Evolutionary conservation across 805 yeast genomes (phyloP).

Genomic region (Barnettozyma sp.): DNA sequence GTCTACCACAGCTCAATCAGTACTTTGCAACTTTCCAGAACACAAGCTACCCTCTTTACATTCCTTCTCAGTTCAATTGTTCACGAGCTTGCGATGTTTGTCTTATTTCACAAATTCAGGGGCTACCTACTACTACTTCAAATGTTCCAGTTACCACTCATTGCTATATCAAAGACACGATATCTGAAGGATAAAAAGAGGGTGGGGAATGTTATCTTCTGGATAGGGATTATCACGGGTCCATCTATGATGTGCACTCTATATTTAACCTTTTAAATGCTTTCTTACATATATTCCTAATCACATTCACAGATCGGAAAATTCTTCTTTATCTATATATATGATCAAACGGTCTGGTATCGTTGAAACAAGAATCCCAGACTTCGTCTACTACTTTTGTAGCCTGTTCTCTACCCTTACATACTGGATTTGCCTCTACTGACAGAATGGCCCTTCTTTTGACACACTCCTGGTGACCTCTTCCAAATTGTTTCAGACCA

Average conservation of each 20-base stretch:
- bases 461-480: slow-evolving; percentile 89
- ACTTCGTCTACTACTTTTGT: slow-evolving; percentile 75
- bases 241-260: slow-evolving; percentile 84
- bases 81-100: slow-evolving; percentile 91
- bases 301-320: no score
- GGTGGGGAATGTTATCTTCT: slow-evolving; percentile 76
- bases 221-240: slow-evolving; percentile 88
- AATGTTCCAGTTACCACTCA: slow-evolving; percentile 82
- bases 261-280: slow-evolving; percentile 71
- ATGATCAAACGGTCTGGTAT: slow-evolving; percentile 92
- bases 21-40: slow-evolving; percentile 57
- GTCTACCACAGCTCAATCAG: slow-evolving; percentile 90
- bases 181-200: slow-evolving; percentile 48
- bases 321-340: slow-evolving; percentile 63
- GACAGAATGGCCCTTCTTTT: slow-evolving; percentile 81
- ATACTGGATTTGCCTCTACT: slow-evolving; percentile 80
- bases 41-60: slow-evolving; percentile 68
- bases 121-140: slow-evolving; percentile 78
- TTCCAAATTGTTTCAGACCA: slow-evolving; percentile 46
- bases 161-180: slow-evolving; percentile 52
- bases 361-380: slow-evolving; percentile 88
- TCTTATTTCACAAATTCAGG: slow-evolving; percentile 69
- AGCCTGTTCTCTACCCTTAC: slow-evolving; percentile 69
- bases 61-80: slow-evolving; percentile 73
- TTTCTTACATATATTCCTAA: no score